Evolutionary conservation across 345 rosid species (phyloP).

Genomic region (Eucalyptus brandiana): DNA sequence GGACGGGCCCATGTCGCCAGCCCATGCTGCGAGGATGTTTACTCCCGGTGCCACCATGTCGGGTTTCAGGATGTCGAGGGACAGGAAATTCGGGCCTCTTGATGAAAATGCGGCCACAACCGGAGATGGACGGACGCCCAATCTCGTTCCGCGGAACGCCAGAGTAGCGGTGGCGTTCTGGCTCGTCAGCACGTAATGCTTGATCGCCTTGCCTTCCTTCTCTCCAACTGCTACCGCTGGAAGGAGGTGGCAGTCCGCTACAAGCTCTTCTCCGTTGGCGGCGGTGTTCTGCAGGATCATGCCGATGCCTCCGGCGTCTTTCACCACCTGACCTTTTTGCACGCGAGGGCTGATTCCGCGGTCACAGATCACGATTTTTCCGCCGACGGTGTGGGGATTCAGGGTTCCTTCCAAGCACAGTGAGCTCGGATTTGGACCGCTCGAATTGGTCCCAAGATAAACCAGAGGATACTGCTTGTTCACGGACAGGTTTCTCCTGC

Average conservation of each 20-base stretch:
- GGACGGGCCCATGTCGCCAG: constrained; percentile 60
- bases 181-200: constrained; percentile 35
- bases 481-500: constrained; percentile 9
- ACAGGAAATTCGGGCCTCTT: constrained; percentile 52
- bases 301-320: constrained; percentile 59
- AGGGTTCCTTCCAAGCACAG: constrained; percentile 51
- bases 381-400: constrained; percentile 28
- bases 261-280: constrained; percentile 87
- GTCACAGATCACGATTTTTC: constrained; percentile 72
- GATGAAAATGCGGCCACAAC: constrained; percentile 77
- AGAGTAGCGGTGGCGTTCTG: constrained; percentile 33
- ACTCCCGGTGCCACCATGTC: constrained; percentile 70
- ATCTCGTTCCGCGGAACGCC: constrained; percentile 36
- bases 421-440: constrained; percentile 40
- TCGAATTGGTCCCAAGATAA: constrained; percentile 44
- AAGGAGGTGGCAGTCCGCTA: constrained; percentile 78
- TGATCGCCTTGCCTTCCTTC: constrained; percentile 58
- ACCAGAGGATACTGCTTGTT: constrained; percentile 46
- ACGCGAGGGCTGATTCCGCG: constrained; percentile 54
- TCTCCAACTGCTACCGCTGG: constrained; percentile 85
- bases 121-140: constrained; percentile 58
- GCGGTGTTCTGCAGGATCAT: constrained; percentile 50
- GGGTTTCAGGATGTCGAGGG: constrained; percentile 57
- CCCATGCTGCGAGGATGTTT: constrained; percentile 76
- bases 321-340: constrained; percentile 56